Evolutionary conservation across 106 monocot genomes (phyloP).

Genomic region (Triglochin maritima): DNA sequence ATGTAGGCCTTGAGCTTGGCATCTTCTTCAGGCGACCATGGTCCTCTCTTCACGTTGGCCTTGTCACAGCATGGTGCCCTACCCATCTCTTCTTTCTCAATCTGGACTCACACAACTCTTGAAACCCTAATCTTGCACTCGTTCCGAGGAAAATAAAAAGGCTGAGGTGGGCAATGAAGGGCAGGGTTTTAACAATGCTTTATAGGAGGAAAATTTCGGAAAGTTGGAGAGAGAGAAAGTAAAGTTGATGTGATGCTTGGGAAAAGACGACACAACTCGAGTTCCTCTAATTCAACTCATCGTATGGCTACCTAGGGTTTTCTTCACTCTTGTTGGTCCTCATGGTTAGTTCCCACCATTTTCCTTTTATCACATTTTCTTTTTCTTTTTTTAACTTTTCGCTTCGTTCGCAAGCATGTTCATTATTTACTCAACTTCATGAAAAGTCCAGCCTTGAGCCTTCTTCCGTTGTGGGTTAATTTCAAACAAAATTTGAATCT

Average conservation of each 20-base stretch:
- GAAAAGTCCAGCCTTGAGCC: too few relatives aligned
- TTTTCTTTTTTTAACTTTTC: too few relatives aligned
- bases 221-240: background rate
- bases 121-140: background rate
- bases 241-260: slow-evolving; percentile 11
- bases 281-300: too few relatives aligned
- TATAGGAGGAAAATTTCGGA: slow-evolving; percentile 2
- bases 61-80: slow-evolving; percentile 20
- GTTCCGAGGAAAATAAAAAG: background rate
- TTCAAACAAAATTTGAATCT: too few relatives aligned
- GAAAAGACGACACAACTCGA: background rate
- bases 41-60: slow-evolving; percentile 21
- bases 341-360: too few relatives aligned
- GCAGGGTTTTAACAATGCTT: slow-evolving; percentile 1
- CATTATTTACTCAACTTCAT: too few relatives aligned
- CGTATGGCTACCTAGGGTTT: too few relatives aligned
- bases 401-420: too few relatives aligned
- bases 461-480: too few relatives aligned
- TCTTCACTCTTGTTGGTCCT: too few relatives aligned
- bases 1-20: slow-evolving; percentile 17
- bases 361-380: too few relatives aligned
- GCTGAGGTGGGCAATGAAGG: background rate
- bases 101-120: background rate
- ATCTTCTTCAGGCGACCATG: slow-evolving; percentile 23
- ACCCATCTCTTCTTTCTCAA: slow-evolving; percentile 3